Evolutionary conservation across 2,329 filamentous ascomycete species (phyloP), one percentile per base, ranked within the genome.

Genomic region (Zarea fungicola): DNA sequence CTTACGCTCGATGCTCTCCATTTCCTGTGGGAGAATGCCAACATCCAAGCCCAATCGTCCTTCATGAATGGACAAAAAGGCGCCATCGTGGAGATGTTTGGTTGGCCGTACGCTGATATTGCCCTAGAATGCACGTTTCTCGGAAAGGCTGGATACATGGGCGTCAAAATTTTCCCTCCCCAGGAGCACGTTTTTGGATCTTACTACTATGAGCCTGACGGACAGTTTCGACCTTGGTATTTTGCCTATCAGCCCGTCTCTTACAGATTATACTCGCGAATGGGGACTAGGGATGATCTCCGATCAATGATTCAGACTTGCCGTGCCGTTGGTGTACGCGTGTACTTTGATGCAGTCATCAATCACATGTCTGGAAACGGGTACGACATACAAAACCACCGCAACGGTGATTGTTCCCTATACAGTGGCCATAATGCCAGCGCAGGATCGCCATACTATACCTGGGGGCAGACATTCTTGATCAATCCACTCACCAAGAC

Each of bases 291-390:
- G 7, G 42, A 46, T 11, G 19, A 46, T 9, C 22, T 46, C 6
- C 42, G 32, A 13, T 36, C 31, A n/a, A 46, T 46, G 42, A 46
- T 46, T 5, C 42, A 46, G 32, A 36, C 42, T 18, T 46, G 42
- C 21, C 29, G 42, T 13, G 26, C 21, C 3, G 31, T 19, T 9
- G 42, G 42, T 6, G 42, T 46, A 11, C 29, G 42, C 2, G 42
- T 46, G 8, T 46, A 46, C 31, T 46, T 46, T 46, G 42, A 46
- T 16, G 42, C 42, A 19, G 42, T 46, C 29, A 46, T 46, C 42
- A 46, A 46, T 22, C 42, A 46, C 42, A 46, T 46, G 42, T 36
- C 21, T 25, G 42, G 42, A 21, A 46, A 46, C 19, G 42, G 42
- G 13, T 35, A 46, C 18, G 42, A 46, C 21, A 46, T 46, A 2